A percentile compares a stretch with the other conserved stretches of the same genome.
phyloP scores from a whole-genome alignment of 129 eudicot species.

The Saposhnikovia divaricata region DNA sequence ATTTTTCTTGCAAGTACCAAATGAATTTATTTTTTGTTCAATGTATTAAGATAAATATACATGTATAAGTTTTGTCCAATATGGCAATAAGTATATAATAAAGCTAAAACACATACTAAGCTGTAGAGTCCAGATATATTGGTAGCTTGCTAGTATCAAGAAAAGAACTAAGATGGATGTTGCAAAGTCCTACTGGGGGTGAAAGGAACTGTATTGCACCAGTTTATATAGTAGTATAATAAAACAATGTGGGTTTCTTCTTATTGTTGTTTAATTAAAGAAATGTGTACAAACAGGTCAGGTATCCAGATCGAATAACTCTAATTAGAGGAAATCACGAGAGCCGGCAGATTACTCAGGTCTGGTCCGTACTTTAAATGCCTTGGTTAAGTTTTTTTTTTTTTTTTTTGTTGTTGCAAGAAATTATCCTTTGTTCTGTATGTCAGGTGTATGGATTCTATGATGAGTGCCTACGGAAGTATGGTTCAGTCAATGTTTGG shows the following conservation, averaged over 20 bases:
- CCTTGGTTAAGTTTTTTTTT: neutral
- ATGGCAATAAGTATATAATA: neutral
- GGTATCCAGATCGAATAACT: constrained; percentile 95
- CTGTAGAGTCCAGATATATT: neutral
- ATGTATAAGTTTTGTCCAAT: neutral
- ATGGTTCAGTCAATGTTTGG: constrained; percentile 96
- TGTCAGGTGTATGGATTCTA: constrained; percentile 90
- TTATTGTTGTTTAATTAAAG: constrained; percentile 16
- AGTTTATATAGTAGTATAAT: neutral
- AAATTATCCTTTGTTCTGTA: constrained; percentile 16
- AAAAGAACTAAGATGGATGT: neutral
- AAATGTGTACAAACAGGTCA: constrained; percentile 47
- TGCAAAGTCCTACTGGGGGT: neutral
- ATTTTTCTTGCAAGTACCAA: neutral
- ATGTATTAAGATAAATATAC: neutral
- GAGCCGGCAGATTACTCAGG: constrained; percentile 99
- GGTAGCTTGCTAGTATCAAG: neutral
- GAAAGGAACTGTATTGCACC: neutral
- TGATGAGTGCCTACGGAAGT: constrained; percentile 89
- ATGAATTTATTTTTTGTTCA: neutral
- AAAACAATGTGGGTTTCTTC: neutral
- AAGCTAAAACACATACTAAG: neutral
- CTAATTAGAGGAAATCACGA: constrained; percentile 94
- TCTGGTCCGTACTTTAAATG: constrained; percentile 15
- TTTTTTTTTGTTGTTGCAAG: constrained; percentile 11